These are phyloP conservation scores for Hymenochaete sp. DNA, from an alignment of 1,284 basidiomycete genomes.

Conservation along the genomic window DNA sequence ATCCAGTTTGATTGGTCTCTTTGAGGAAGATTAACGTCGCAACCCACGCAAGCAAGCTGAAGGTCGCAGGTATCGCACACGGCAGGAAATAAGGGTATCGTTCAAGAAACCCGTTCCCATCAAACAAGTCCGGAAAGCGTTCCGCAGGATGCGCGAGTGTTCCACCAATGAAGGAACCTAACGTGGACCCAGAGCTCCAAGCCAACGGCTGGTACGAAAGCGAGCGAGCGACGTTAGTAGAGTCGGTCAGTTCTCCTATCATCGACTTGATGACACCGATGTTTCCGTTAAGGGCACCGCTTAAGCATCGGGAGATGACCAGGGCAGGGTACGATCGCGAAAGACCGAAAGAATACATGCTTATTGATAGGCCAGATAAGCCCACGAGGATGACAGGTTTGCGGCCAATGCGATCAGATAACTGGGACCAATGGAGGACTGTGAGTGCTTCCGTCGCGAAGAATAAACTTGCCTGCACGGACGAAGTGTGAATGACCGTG, in stretches of 20 bases:
- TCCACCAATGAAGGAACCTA: conserved; percentile 23
- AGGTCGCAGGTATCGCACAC: conserved; percentile 20
- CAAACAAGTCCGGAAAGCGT: conserved; percentile 21
- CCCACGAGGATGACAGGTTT: conserved; percentile 26
- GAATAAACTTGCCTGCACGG: conserved; percentile 22
- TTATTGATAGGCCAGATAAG: conserved; percentile 24
- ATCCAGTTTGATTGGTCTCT: conserved; percentile 19
- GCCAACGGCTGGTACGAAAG: conserved; percentile 22
- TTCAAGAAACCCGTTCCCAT: conserved; percentile 20
- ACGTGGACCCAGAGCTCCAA: conserved; percentile 20
- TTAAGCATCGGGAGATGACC: conserved; percentile 29
- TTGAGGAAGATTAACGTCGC: conserved; percentile 20
- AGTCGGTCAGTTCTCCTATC: conserved; percentile 30
- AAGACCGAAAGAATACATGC: conserved; percentile 25
- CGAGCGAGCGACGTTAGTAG: conserved; percentile 27
- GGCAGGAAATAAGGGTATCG: conserved; percentile 25
- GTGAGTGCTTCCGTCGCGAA: conserved; percentile 24
- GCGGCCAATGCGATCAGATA: conserved; percentile 26
- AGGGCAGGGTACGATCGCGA: conserved; percentile 23
- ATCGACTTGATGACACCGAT: conserved; percentile 24
- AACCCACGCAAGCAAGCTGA: conserved; percentile 18
- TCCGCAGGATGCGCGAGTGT: conserved; percentile 22
- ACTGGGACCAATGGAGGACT: conserved; percentile 28
- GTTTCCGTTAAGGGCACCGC: conserved; percentile 30
- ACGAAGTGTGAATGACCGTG: background rate